phyloP scores from a whole-genome alignment of 2,329 filamentous ascomycete species.

The Podosphaera aphanis region DNA sequence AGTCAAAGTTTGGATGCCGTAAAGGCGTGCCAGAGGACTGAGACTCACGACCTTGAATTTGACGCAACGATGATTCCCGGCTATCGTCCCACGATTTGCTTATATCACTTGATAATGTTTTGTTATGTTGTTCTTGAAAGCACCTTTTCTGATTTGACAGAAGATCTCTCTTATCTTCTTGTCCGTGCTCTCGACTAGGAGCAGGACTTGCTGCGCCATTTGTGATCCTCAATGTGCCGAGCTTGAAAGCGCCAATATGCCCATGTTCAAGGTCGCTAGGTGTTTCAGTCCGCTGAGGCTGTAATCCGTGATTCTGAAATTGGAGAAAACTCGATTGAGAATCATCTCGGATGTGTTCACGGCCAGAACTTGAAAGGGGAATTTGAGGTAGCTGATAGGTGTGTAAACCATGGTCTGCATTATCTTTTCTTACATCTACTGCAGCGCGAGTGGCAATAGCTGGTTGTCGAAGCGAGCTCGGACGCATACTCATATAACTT shows the following conservation, averaged over 20 bases:
- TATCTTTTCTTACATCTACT: constrained; percentile 4
- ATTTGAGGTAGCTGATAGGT: constrained; percentile 1
- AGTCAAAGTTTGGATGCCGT: background rate
- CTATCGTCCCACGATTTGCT: constrained; percentile 8
- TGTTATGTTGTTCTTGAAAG: background rate
- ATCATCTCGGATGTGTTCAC: constrained; percentile 1
- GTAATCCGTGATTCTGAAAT: background rate
- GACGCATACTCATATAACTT: constrained; percentile 12
- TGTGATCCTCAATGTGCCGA: constrained; percentile 36
- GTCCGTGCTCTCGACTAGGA: constrained; percentile 17
- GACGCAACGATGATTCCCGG: constrained; percentile 9
- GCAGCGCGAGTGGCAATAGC: constrained; percentile 14
- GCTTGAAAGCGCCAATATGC: constrained; percentile 36
- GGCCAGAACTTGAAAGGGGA: constrained; percentile 2
- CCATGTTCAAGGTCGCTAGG: constrained; percentile 33
- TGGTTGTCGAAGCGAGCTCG: constrained; percentile 14
- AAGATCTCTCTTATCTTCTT: background rate
- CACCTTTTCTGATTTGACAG: background rate
- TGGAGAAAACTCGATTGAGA: constrained; percentile 1
- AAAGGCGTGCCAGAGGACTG: constrained; percentile 1
- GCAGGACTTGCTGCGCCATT: constrained; percentile 32
- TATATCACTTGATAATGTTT: constrained; percentile 1
- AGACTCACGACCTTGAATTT: constrained; percentile 3
- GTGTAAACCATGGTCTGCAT: constrained; percentile 4
- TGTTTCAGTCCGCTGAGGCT: constrained; percentile 17